Evolutionary conservation across 495 filamentous ascomycete genomes (phyloP).

Genomic region (Aspergillus taichungensis): DNA sequence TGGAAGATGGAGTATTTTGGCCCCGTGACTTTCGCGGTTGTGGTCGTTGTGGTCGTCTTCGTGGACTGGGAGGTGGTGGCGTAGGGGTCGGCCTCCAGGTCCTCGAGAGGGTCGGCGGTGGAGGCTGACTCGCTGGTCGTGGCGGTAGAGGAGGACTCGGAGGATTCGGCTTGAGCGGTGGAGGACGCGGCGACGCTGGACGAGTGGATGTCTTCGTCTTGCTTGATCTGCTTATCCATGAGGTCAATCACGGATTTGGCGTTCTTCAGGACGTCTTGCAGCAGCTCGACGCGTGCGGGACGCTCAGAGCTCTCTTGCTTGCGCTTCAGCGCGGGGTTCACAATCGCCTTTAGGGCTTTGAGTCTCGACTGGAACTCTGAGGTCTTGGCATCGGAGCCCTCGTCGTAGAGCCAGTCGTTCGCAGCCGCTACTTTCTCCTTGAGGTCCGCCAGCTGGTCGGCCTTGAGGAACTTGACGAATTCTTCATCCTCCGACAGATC

Average conservation of each 20-base stretch:
- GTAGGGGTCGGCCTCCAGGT: slow-evolving; percentile 38
- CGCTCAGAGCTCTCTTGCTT: slow-evolving; percentile 58
- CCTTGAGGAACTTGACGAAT: slow-evolving; percentile 62
- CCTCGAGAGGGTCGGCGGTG: slow-evolving; percentile 18
- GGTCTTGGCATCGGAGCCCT: slow-evolving; percentile 65
- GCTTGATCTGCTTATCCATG: slow-evolving; percentile 34
- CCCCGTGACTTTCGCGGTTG: slow-evolving; percentile 23
- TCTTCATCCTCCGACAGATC: slow-evolving; percentile 69
- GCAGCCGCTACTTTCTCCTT: slow-evolving; percentile 54
- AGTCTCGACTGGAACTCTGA: slow-evolving; percentile 63
- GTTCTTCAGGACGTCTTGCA: slow-evolving; percentile 53
- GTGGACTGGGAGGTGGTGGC: slow-evolving; percentile 22
- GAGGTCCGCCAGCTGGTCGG: slow-evolving; percentile 51
- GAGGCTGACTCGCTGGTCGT: slow-evolving; percentile 14
- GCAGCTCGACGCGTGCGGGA: slow-evolving; percentile 52
- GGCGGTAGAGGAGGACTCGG: slow-evolving; percentile 16
- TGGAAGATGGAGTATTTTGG: slow-evolving; percentile 35
- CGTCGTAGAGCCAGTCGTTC: slow-evolving; percentile 86
- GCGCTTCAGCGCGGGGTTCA: slow-evolving; percentile 57
- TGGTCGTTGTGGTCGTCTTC: slow-evolving; percentile 21
- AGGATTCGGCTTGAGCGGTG: slow-evolving; percentile 16
- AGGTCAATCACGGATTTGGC: slow-evolving; percentile 40
- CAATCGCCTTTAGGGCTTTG: slow-evolving; percentile 61
- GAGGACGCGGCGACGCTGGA: slow-evolving; percentile 24
- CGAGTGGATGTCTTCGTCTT: slow-evolving; percentile 32